Base-by-base conservation (phyloP, 192 early-diverging fungal genomes). In the Mortierella alpina region DNA sequence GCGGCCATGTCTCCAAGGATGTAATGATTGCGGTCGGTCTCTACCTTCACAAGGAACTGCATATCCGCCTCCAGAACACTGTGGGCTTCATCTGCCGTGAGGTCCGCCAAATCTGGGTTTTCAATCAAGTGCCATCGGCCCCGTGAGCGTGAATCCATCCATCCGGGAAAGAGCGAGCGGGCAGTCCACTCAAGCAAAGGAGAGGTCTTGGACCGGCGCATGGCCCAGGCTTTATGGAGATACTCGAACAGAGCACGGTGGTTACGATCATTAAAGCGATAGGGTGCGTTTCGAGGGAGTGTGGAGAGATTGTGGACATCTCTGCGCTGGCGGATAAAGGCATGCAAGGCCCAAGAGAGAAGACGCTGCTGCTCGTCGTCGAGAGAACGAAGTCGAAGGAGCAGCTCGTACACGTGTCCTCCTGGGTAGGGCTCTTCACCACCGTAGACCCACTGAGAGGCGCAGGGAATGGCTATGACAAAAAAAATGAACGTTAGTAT, bases 301-400 rank as follows among this genome's bases (percentile, higher is more conserved):
- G 17, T 62, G 52, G 51, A 41, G 14, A 56, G 11, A 12, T 63
- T 40, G 22, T 56, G 14, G 8, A 12, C 31, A 40, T 63, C 42
- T 13, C 61, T 60, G 40, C 70, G 70, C 15, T 23, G 4, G 4
- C 48, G 60, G 18, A 41, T 39, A 15, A 45, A 56, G 10, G 7
- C n/a, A 13, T 72, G 49, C 8, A 72, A 1, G 14, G 20, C 22
- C 70, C 59, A 72, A 22, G 23, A 0, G 7, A 72, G 42, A n/a
- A 39, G 59, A 10, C 61, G 52, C 20, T 72, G 70, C 1, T 46
- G 50, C 22, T 63, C 52, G 9, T 72, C 60, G 52, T 72, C 70
- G 13, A 72, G 18, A 0, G 59, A 62, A 5, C 52, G 59, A 12
- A 63, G 9, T 8, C 46, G 40, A 42, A 54, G 44, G 22, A 72